Evolutionary conservation across 805 yeast species (phyloP).

Genomic region (Candida vartiovaarae): DNA sequence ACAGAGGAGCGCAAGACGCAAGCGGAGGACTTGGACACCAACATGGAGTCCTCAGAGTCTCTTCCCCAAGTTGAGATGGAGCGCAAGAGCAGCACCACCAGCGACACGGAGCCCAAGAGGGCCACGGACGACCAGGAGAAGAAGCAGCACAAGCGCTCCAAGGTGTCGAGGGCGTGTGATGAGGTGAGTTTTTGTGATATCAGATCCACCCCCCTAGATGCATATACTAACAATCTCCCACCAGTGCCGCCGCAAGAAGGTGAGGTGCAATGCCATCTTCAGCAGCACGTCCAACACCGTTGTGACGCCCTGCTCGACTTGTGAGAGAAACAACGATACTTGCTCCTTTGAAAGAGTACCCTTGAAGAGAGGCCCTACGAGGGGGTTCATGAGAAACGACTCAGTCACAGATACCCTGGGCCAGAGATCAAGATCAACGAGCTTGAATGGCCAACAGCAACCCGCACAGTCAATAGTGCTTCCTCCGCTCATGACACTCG

Average conservation of each 20-base stretch:
- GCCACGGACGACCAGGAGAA: conserved; percentile 3
- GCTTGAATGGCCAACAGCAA: conserved; percentile 4
- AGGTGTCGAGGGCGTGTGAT: conserved; percentile 78
- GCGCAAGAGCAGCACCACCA: not conserved
- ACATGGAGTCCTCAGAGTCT: not conserved
- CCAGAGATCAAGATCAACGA: conserved; percentile 12
- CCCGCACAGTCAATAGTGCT: conserved; percentile 11
- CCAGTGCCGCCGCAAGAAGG: conserved; percentile 60
- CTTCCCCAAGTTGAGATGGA: not conserved
- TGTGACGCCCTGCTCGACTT: conserved; percentile 52
- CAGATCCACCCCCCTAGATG: not conserved
- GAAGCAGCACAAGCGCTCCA: conserved; percentile 48
- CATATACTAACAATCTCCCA: not conserved
- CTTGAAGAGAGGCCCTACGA: conserved; percentile 72
- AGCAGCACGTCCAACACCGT: conserved; percentile 37
- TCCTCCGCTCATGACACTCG: conserved; percentile 15
- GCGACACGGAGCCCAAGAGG: not conserved
- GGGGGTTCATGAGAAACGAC: conserved; percentile 43
- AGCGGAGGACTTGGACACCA: not conserved
- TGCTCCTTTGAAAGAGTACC: conserved; percentile 71
- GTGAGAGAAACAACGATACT: conserved; percentile 49
- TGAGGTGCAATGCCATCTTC: conserved; percentile 60
- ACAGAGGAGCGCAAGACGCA: not conserved
- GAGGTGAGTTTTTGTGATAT: conserved; percentile 23
- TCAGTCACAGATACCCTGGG: conserved; percentile 8